Evolutionary conservation across 192 early-diverging fungal genomes (phyloP), one percentile per base, ranked within the genome.

Genomic region (Rhizoclosmatium sp.): DNA sequence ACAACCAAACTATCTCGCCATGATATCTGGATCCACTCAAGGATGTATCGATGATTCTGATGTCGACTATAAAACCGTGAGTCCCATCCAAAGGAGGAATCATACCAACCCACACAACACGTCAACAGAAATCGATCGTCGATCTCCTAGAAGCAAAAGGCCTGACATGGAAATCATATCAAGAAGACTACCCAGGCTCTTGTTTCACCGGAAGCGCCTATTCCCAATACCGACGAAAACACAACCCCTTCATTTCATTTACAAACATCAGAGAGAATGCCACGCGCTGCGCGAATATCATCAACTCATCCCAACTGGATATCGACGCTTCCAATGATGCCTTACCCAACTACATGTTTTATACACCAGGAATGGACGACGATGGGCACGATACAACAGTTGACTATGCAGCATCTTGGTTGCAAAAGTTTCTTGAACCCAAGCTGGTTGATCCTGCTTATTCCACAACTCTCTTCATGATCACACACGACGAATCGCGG

Each of bases 1-100:
- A 44, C 82, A 91, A 78, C 89, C 89, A 71, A 91, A 91, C 66
- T 91, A 91, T 61, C 61, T 91, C 60, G 89, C 89, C 44, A 80
- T 85, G 41, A 85, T 82, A 59, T 82, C 71, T 56, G 87, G 86
- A 23, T 23, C 21, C 65, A 82, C 82, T 62, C 51, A 54, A 7
- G 9, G 51, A 54, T 7, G 5, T 54, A 12, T 54, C 16, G 5
- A 54, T 16, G 51, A 54, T 54, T 54, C 16, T 16, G 16, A 54
- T 54, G 51, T 54, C 9, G 51, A 54, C 16, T 12, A 12, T 16
- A 16, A 54, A 54, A 16, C 31, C 31, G 31, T 31, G 31, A 31
- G 31, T 31, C 31, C 31, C 31, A 31, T 31, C 0, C 31, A 31
- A 31, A 31, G 31, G 31, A 31, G 31, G 31, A 31, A 31, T 31